Base-by-base conservation (phyloP, 2,329 filamentous ascomycete genomes). In the Leptographium procerum region DNA sequence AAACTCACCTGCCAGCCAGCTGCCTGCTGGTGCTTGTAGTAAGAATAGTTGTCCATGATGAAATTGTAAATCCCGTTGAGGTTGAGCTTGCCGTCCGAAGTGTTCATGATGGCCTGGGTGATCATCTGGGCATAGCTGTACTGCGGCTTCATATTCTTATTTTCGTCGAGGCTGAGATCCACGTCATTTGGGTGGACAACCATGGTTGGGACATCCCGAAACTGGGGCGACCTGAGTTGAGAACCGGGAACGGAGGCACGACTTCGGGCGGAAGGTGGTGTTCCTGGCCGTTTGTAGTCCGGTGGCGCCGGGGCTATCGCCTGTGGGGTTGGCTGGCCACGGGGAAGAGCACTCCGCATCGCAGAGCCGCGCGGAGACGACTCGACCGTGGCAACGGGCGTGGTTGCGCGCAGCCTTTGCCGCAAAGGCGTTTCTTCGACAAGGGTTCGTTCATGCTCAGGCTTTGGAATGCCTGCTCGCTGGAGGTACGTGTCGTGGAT, bases 41-140 rank as follows among this genome's bases (percentile, higher is more conserved):
- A 99, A 2, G 94, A 86, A 69, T 97, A 99, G 65, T 89, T 87
- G 4, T 85, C 83, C 73, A 86, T 94, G 68, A 99, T 97, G 73
- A 87, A 96, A 56, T 85, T 87, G 73, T 99, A 99, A 59, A 99
- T 99, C 65, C 89, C 91, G 66, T 87, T 88, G 53, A 99, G 73
- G 3, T 94, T 96, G 57, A 96, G 79, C 71, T 95, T 95, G 69
- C 95, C 87, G 60, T 96, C 91, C 1, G 84, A 78, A 2, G 87
- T 91, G 40, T 88, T 88, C 64, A 96, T 80, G 62, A 99, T 97
- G 1, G 94, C 94, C 73, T 97, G 94, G 0, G 91, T 94, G 63
- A 99, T 99, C 77, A 99, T 84, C 69, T 95, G 90, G 3, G 94
- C 91, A 72, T 99, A 99, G 70, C 92, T 97, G 71, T 89, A 96